Evolutionary conservation across 208 protist genomes (phyloP), one percentile per base, ranked within the genome.

Genomic region (Porcisia deanei): DNA sequence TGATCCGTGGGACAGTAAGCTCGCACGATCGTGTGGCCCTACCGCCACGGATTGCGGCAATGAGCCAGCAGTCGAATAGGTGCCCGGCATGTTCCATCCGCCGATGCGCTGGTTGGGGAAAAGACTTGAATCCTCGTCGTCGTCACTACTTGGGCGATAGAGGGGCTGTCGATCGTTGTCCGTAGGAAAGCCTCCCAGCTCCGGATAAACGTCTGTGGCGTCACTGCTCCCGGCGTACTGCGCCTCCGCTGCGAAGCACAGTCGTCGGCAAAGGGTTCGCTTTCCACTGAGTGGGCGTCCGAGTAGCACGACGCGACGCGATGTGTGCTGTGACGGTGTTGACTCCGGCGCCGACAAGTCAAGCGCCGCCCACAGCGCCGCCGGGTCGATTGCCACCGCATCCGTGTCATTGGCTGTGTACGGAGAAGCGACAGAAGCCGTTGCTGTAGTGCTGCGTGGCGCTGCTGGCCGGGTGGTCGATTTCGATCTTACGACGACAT

Each of bases 261-360:
- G 82, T 4, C 84, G 84, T 18, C 79, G 84, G 64, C 87, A 88
- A 49, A 95, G 75, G 49, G 91, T 92, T 6, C 93, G 86, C 76
- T 97, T 97, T 0, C 93, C 93, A 59, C 85, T 90, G 14, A 88
- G 73, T 12, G 88, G 84, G 18, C 88, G 80, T 12, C 93, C 93
- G 14, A 97, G 66, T 53, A 97, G 66, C 9, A 97, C 79, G 10
- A 97, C 84, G 16, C 91, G 85, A 30, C 79, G 77, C 39, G 75
- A 74, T 16, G 70, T 52, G 73, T 88, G 76, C 75, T 88, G 83
- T n/a, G 85, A 83, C 30, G 81, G 71, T 65, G 77, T 53, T 37
- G 71, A 74, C 71, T 88, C 87, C 3, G 82, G 85, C 0, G 85
- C 73, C 3, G 81, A 85, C 2, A 94, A 53, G 55, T 86, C 88